These are phyloP conservation scores for Fusarium sp. DNA, from an alignment of 2,329 filamentous ascomycete genomes.

Conservation along the genomic window DNA sequence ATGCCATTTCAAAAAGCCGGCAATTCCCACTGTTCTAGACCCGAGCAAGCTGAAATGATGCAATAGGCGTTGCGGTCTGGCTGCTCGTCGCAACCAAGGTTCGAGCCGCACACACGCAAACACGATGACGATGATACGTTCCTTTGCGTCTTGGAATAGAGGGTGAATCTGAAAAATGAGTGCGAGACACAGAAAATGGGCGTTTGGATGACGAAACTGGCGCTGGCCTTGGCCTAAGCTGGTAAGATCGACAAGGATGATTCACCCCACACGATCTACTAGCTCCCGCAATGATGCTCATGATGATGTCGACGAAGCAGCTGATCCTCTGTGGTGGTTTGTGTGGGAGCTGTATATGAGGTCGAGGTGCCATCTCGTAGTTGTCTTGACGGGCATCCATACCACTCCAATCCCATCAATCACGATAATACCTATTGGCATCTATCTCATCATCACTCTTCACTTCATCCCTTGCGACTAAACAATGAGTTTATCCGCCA, in stretches of 20 bases:
- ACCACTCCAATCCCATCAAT: neutral
- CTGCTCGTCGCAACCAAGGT: constrained; percentile 7
- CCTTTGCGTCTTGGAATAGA: neutral
- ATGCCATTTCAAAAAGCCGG: too few species aligned
- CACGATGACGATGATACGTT: constrained; percentile 12
- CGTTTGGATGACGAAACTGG: constrained; percentile 29
- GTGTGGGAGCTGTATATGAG: constrained; percentile 18
- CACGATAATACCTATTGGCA: too few species aligned
- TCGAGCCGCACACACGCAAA: constrained; percentile 9
- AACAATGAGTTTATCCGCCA: constrained; percentile 25
- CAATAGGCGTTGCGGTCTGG: constrained; percentile 5
- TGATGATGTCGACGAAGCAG: constrained; percentile 35
- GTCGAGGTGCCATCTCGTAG: neutral
- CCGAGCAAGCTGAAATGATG: constrained; percentile 22
- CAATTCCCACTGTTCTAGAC: too few species aligned
- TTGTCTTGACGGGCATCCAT: neutral
- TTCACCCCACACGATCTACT: constrained; percentile 20
- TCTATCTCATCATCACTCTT: too few species aligned
- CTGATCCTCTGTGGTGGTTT: constrained; percentile 7
- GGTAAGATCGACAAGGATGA: constrained; percentile 26
- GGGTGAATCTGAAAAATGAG: neutral
- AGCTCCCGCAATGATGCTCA: constrained; percentile 27
- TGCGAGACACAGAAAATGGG: too few species aligned
- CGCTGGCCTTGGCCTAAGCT: constrained; percentile 12
- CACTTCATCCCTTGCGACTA: too few species aligned